phyloP scores from a whole-genome alignment of 108 stramenopile species.

The Nitzschia sp. region DNA sequence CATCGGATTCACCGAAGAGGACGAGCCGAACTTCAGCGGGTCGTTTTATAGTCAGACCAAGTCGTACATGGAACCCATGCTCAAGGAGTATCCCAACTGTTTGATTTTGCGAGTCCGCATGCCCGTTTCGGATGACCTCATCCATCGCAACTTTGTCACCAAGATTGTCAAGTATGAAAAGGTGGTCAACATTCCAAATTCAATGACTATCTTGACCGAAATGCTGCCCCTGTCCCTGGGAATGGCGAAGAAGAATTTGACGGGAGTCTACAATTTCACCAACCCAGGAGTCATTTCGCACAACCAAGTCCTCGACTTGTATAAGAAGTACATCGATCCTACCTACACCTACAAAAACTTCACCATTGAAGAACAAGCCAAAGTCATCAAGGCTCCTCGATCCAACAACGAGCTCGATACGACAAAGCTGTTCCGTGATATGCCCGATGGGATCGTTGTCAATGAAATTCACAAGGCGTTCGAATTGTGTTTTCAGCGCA shows the following conservation, averaged over 20 bases:
- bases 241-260: conserved; percentile 90
- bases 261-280: conserved; percentile 99
- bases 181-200: conserved; percentile 99
- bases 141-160: conserved; percentile 97
- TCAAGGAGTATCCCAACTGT: conserved; percentile 84
- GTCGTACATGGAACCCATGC: conserved; percentile 97
- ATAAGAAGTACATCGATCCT: conserved; percentile 98
- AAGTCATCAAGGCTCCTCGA: conserved; percentile 93
- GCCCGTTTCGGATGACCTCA: conserved; percentile 98
- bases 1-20: conserved; percentile 97
- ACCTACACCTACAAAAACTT: conserved; percentile 97
- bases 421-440: conserved; percentile 91
- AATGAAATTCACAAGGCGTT: conserved; percentile 91
- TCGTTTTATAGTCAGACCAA: conserved; percentile 99
- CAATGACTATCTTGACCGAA: conserved; percentile 97
- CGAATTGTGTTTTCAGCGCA: conserved; percentile 93
- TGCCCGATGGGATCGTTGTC: conserved; percentile 89
- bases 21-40: conserved; percentile 94
- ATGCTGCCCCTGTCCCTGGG: conserved; percentile 95
- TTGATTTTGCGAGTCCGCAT: conserved; percentile 96
- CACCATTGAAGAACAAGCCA: conserved; percentile 89
- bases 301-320: conserved; percentile 97
- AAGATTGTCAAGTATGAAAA: conserved; percentile 98
- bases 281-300: conserved; percentile 99
- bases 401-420: conserved; percentile 99